phyloP scores from a whole-genome alignment of 805 yeast species.

The Kockiozyma suomiensis region DNA sequence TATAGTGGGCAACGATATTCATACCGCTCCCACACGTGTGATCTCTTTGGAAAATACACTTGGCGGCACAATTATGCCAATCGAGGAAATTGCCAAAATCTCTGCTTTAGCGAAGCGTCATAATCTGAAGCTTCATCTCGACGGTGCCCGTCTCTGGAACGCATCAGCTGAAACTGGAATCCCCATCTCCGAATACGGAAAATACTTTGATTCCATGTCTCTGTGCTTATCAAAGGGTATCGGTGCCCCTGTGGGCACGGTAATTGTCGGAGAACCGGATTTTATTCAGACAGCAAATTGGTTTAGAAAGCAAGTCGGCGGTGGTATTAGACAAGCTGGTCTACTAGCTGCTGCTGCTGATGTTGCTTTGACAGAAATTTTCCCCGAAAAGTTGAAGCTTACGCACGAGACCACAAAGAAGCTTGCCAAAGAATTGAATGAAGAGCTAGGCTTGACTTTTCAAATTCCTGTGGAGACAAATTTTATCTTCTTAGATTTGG shows the following conservation, averaged over 20 bases:
- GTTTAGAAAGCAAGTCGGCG: slow-evolving; percentile 89
- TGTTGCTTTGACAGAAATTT: slow-evolving; percentile 74
- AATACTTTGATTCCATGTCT: slow-evolving; percentile 83
- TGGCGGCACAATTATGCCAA: slow-evolving; percentile 79
- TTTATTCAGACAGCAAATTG: slow-evolving; percentile 74
- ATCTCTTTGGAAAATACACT: slow-evolving; percentile 86
- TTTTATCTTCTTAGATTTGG: slow-evolving; percentile 70
- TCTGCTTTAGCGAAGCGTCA: slow-evolving; percentile 66
- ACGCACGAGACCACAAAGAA: slow-evolving; percentile 58
- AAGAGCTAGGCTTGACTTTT: slow-evolving; percentile 54
- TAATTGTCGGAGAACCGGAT: slow-evolving; percentile 66
- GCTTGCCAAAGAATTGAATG: slow-evolving; percentile 45
- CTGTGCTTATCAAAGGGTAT: slow-evolving; percentile 85
- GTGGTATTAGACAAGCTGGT: slow-evolving; percentile 90
- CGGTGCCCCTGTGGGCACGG: slow-evolving; percentile 93
- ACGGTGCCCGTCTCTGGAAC: slow-evolving; percentile 95
- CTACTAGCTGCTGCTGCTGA: slow-evolving; percentile 77
- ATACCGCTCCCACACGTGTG: slow-evolving; percentile 83
- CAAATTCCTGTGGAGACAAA: slow-evolving; percentile 82
- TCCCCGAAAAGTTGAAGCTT: slow-evolving; percentile 52
- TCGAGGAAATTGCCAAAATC: slow-evolving; percentile 74
- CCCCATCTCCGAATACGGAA: slow-evolving; percentile 68
- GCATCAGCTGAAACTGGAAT: slow-evolving; percentile 78
- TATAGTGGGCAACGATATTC: slow-evolving; percentile 80
- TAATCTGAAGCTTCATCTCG: slow-evolving; percentile 71